Evolutionary conservation across 345 rosid genomes (phyloP).

Genomic region (Eucalyptus rudis): DNA sequence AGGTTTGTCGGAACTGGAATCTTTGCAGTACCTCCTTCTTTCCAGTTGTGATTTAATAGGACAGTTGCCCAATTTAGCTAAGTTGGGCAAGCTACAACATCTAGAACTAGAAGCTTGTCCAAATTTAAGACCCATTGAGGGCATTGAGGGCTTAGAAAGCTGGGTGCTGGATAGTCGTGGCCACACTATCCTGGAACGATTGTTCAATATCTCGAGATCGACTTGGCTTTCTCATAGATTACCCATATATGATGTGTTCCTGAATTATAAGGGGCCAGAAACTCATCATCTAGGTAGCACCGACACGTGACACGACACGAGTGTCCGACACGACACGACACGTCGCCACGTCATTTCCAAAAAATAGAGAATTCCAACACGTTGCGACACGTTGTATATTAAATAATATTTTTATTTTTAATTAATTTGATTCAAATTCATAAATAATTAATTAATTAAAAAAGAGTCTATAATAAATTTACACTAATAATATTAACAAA

Average conservation of each 20-base stretch:
- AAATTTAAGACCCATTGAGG: not conserved
- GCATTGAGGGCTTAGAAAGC: not conserved
- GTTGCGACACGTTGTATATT: too few relatives aligned
- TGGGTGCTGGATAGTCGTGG: not conserved
- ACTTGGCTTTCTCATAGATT: not conserved
- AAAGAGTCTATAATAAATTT: too few relatives aligned
- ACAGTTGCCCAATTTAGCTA: not conserved
- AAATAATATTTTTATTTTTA: too few relatives aligned
- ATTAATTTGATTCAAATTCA: too few relatives aligned
- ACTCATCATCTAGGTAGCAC: too few relatives aligned
- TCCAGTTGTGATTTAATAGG: not conserved
- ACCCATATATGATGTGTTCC: not conserved
- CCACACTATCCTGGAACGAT: not conserved
- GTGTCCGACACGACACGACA: too few relatives aligned
- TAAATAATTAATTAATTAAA: too few relatives aligned
- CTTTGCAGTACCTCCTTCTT: not conserved
- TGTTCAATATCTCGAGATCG: not conserved
- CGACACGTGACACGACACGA: too few relatives aligned
- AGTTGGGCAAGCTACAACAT: not conserved
- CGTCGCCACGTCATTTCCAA: too few relatives aligned
- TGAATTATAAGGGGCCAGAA: not conserved
- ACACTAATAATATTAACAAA: too few relatives aligned
- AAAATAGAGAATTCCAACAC: too few relatives aligned
- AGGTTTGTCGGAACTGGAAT: not conserved
- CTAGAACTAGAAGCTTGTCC: not conserved